Base-by-base conservation (phyloP, 371 early-diverging fungal species). In the Mycotypha africana region DNA sequence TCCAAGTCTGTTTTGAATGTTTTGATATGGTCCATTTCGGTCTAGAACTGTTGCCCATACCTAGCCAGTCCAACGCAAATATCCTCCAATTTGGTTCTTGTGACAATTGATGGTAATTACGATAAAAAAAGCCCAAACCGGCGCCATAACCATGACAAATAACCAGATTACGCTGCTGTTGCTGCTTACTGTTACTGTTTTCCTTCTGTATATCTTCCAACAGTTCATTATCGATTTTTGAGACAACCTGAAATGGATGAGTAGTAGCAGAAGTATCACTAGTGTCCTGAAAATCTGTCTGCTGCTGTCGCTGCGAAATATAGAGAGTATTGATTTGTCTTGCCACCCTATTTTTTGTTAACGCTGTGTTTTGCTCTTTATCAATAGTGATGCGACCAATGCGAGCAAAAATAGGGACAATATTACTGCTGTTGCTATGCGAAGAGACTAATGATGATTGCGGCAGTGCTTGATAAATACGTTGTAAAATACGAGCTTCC, bases 81-180 rank as follows among this genome's bases (percentile, higher is more conserved):
- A 92, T 50, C 36, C 84, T 77, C 58, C 80, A 85, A 8, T 81
- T 83, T 12, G 76, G 75, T 20, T 82, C 64, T 47, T 81, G 70
- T 36, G 79, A 74, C 17, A 96, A 63, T 36, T 71, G 74, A 43
- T 74, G 72, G 60, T 76, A 90, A 62, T 92, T 94, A 51, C 86
- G 67, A 65, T 83, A 94, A 63, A 86, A 96, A 60, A 90, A 91
- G 0, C 91, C 97, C 10, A 96, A 63, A 11, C 70, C 97, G 14
- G 89, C 89, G 19, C 95, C 95, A 59, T 85, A 96, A 9, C 97
- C 97, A 62, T 96, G 97, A 45, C 86, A 80, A 40, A 94, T 71
- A 3, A 93, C 94, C 26, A 93, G 61, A 40, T 73, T 76, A 14
- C n/a, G 9, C n/a, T 33, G 10, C 4, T 33, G 7, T 33, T 33